Evolutionary conservation across 1,284 basidiomycete genomes (phyloP).

Genomic region (Cutaneotrichosporon dermatis): DNA sequence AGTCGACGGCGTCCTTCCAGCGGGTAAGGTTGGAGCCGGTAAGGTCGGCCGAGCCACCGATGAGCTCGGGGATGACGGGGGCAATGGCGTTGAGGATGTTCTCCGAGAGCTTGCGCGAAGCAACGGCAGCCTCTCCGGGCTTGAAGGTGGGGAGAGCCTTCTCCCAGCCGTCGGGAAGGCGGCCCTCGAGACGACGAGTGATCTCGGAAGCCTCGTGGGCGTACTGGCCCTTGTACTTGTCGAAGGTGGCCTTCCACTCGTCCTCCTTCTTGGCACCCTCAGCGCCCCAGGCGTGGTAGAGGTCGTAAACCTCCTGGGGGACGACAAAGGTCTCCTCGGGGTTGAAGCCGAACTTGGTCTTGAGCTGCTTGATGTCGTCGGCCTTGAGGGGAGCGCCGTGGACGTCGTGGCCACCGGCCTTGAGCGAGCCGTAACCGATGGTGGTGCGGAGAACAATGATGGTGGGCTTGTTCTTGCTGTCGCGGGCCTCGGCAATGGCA

Average conservation of each 20-base stretch:
- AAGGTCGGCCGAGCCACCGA: constrained; percentile 88
- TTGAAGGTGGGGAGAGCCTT: constrained; percentile 71
- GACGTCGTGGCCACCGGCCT: constrained; percentile 86
- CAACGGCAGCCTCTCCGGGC: constrained; percentile 73
- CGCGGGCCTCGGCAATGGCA: constrained; percentile 72
- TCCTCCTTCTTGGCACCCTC: constrained; percentile 70
- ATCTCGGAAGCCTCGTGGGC: constrained; percentile 81
- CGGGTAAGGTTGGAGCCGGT: constrained; percentile 89
- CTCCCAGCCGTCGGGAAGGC: constrained; percentile 84
- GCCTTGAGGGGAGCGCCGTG: constrained; percentile 89
- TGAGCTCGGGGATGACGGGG: constrained; percentile 71
- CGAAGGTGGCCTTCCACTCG: constrained; percentile 71
- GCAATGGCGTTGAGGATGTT: constrained; percentile 75
- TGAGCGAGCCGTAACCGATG: constrained; percentile 89
- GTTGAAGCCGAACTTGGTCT: constrained; percentile 80
- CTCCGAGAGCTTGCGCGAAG: constrained; percentile 89
- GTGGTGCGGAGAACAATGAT: constrained; percentile 82
- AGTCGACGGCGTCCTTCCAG: constrained; percentile 71
- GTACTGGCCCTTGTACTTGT: constrained; percentile 70
- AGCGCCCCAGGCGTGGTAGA: constrained; percentile 64
- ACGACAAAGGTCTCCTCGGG: constrained; percentile 74
- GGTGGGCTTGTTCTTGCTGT: constrained; percentile 76
- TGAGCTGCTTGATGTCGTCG: constrained; percentile 80
- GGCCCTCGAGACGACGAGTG: constrained; percentile 73
- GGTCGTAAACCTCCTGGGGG: constrained; percentile 66